phyloP scores from a whole-genome alignment of 2,329 filamentous ascomycete genomes.

The Diaporthe nobilis region DNA sequence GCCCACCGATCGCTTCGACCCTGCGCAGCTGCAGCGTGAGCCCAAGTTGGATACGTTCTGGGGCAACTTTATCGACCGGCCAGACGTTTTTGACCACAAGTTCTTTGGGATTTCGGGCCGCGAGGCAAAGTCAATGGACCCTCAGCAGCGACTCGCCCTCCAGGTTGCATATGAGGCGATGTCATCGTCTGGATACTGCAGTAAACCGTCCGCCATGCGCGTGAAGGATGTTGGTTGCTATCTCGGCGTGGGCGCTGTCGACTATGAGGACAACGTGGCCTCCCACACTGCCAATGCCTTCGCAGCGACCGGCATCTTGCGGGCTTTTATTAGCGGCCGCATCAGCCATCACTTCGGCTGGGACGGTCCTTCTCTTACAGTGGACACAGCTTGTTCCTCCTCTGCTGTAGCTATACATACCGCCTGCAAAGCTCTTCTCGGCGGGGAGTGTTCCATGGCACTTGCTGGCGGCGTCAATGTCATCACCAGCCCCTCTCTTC shows the following conservation, averaged over 20 bases:
- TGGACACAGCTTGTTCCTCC: slow-evolving; percentile 58
- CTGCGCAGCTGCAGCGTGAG: background rate
- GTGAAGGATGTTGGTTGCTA: slow-evolving; percentile 49
- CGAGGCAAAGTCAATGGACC: slow-evolving; percentile 49
- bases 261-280: slow-evolving; percentile 37
- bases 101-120: slow-evolving; percentile 47
- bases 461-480: slow-evolving; percentile 58
- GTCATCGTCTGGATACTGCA: slow-evolving; percentile 35
- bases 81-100: slow-evolving; percentile 43
- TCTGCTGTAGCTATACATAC: slow-evolving; percentile 54
- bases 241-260: slow-evolving; percentile 33
- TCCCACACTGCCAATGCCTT: slow-evolving; percentile 31
- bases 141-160: slow-evolving; percentile 48
- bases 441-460: slow-evolving; percentile 51
- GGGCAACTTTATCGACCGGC: slow-evolving; percentile 36
- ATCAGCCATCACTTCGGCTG: slow-evolving; percentile 60
- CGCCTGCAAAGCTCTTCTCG: slow-evolving; percentile 45
- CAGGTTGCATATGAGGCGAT: slow-evolving; percentile 52
- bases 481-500: slow-evolving; percentile 50
- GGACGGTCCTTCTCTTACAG: slow-evolving; percentile 55
- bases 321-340: slow-evolving; percentile 51
- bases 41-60: slow-evolving; percentile 8
- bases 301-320: slow-evolving; percentile 17
- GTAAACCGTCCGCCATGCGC: slow-evolving; percentile 29
- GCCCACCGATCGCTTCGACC: slow-evolving; percentile 19